Evolutionary conservation across 148 eudicot species (phyloP), one percentile per base, ranked within the genome.

Genomic region (Cornus suecica): DNA sequence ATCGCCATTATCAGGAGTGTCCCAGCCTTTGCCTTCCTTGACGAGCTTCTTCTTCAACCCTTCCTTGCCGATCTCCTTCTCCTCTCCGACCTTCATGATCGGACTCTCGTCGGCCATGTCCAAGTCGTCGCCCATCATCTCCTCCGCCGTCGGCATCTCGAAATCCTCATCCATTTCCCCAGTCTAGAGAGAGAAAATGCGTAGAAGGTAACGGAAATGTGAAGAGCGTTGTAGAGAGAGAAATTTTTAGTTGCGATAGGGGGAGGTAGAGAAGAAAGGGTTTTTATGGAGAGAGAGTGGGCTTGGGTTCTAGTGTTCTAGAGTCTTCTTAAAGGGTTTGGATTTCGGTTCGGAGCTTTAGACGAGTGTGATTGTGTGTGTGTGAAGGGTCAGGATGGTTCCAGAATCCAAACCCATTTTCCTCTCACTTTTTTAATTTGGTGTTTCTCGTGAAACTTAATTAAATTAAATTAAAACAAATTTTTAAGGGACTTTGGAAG

Each of bases 31-130:
- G 28, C 98, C 98, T 62, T 87, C 92, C 68, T 94, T 94, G 10
- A 94, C 74, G 27, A 94, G 94, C 87, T 92, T 94, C 92, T 92
- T 94, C 90, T 90, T 92, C 85, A 94, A 74, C 2, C 98, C 98
- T 73, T 87, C 71, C 1, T 66, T 80, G 0, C 87, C 92, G 89
- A 94, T 92, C 94, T 89, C 92, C 74, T 81, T 94, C 84, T 94
- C 98, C 6, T 94, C 97, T 1, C 97, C 98, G 23, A 86, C 92
- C 81, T 92, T 94, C 88, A 86, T 56, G 15, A 51, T 61, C 45
- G 89, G 67, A 51, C 76, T 42, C 2, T 75, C 89, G 15, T 71
- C 92, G 76, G 81, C 88, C 79, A 88, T 75, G 75, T 87, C 93
- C 79, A 88, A 81, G 18, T 85, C 90, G 4, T 85, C 95, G 54